Percentiles rank a stretch among this genome's conserved stretches.
These are phyloP conservation scores for Albifimbria verrucaria DNA, from an alignment of 2,329 filamentous ascomycete species.

Conservation along the genomic window DNA sequence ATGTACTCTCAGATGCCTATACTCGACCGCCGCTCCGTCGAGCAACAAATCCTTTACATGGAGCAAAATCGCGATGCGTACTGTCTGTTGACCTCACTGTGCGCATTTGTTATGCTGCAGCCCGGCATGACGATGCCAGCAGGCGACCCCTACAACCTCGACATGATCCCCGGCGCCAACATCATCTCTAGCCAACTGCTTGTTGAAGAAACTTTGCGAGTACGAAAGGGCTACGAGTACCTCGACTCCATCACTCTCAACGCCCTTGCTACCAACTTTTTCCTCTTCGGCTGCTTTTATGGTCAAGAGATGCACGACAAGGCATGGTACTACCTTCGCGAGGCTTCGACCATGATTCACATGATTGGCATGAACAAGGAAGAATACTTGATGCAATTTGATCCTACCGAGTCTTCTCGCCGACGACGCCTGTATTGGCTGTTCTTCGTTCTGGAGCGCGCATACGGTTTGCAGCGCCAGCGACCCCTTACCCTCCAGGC, in stretches of 20 bases:
- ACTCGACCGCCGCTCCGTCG: conserved; percentile 54
- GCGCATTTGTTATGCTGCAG: conserved; percentile 66
- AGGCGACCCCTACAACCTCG: conserved; percentile 53
- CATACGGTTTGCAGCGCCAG: conserved; percentile 68
- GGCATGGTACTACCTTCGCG: conserved; percentile 76
- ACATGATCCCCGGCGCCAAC: conserved; percentile 55
- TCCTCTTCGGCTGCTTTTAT: conserved; percentile 71
- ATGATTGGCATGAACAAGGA: conserved; percentile 61
- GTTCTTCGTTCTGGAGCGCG: conserved; percentile 67
- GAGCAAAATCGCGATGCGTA: conserved; percentile 62
- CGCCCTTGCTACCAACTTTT: conserved; percentile 70
- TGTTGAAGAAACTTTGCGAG: conserved; percentile 64
- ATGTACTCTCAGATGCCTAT: conserved; percentile 64
- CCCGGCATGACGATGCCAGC: conserved; percentile 61
- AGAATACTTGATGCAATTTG: conserved; percentile 57
- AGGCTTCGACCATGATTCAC: conserved; percentile 68
- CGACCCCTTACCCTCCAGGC: conserved; percentile 68
- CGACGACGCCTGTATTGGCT: conserved; percentile 71
- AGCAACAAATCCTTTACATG: conserved; percentile 56
- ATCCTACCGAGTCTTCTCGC: conserved; percentile 57
- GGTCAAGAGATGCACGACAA: conserved; percentile 70
- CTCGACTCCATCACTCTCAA: conserved; percentile 54
- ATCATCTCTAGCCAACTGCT: conserved; percentile 64
- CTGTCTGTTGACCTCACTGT: conserved; percentile 61
- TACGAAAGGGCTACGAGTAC: conserved; percentile 61